These are phyloP conservation scores for Vitis rotundifolia DNA, from an alignment of 164 flowering plant genomes.

Conservation along the genomic window DNA sequence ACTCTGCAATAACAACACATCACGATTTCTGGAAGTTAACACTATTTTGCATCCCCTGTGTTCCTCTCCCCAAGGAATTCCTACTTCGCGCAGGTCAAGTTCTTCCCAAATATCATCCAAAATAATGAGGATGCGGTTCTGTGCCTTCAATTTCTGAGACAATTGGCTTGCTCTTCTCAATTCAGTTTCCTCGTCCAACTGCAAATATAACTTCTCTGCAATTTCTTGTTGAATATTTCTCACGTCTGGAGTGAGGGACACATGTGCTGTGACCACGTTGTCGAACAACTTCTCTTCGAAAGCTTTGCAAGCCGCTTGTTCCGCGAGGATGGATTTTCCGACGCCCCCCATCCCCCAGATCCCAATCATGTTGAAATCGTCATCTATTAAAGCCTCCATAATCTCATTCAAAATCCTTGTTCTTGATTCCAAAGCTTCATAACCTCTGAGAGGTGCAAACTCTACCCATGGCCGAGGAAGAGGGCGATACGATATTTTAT, in stretches of 20 bases:
- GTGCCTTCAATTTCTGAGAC: neutral
- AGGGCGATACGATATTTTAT: neutral
- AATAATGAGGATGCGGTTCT: neutral
- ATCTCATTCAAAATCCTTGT: neutral
- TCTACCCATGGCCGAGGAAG: neutral
- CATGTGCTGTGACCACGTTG: slow-evolving; percentile 8
- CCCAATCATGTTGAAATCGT: neutral
- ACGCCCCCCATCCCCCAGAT: slow-evolving; percentile 16
- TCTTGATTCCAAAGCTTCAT: slow-evolving; percentile 4
- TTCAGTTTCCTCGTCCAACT: neutral
- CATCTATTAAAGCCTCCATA: neutral
- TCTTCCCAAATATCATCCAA: neutral
- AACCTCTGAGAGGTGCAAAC: neutral
- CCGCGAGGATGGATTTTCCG: slow-evolving; percentile 11
- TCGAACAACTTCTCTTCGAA: neutral
- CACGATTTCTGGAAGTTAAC: neutral
- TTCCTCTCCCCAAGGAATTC: neutral
- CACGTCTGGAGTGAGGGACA: neutral
- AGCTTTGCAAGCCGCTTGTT: slow-evolving; percentile 8
- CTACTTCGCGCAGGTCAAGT: neutral
- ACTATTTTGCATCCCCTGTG: neutral
- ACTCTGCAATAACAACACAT: no score
- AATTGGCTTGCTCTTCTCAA: neutral
- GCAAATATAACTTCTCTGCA: slow-evolving; percentile 5
- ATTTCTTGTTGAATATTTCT: slow-evolving; percentile 5